phyloP scores from a whole-genome alignment of 2,329 filamentous ascomycete genomes.

The Exophiala bonariae region DNA sequence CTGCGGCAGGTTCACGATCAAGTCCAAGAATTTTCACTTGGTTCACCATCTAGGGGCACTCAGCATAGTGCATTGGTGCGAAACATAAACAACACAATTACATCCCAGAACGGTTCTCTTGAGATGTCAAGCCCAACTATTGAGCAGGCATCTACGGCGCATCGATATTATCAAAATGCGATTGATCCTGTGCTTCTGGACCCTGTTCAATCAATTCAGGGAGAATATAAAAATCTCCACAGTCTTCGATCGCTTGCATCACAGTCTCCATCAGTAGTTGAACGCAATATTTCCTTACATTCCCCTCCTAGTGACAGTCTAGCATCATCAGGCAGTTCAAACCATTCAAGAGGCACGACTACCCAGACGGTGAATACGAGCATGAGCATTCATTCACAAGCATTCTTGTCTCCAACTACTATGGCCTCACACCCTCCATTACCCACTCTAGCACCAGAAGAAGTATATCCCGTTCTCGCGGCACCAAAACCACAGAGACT shows the following conservation, averaged over 20 bases:
- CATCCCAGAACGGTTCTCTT: constrained; percentile 29
- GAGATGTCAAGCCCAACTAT: constrained; percentile 30
- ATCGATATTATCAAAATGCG: neutral
- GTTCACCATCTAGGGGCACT: constrained; percentile 41
- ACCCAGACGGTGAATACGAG: constrained; percentile 19
- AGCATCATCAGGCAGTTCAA: constrained; percentile 31
- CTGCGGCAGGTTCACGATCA: constrained; percentile 46
- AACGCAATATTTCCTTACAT: constrained; percentile 33
- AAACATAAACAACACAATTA: constrained; percentile 34
- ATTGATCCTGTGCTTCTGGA: constrained; percentile 1
- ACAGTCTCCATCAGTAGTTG: constrained; percentile 1
- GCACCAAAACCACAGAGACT: constrained; percentile 22
- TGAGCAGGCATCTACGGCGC: too few relatives aligned
- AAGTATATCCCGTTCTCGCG: constrained; percentile 20
- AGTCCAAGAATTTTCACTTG: constrained; percentile 46
- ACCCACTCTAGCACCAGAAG: constrained; percentile 31
- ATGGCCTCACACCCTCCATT: constrained; percentile 33
- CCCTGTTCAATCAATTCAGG: neutral
- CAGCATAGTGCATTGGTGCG: constrained; percentile 33
- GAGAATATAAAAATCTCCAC: constrained; percentile 31
- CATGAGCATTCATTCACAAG: constrained; percentile 28
- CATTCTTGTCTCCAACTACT: constrained; percentile 43
- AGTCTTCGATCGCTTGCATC: constrained; percentile 30
- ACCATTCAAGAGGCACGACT: constrained; percentile 11
- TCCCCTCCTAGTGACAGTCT: constrained; percentile 33